phyloP scores from a whole-genome alignment of 352 stramenopile species.

The Globisporangium carolinianum region DNA sequence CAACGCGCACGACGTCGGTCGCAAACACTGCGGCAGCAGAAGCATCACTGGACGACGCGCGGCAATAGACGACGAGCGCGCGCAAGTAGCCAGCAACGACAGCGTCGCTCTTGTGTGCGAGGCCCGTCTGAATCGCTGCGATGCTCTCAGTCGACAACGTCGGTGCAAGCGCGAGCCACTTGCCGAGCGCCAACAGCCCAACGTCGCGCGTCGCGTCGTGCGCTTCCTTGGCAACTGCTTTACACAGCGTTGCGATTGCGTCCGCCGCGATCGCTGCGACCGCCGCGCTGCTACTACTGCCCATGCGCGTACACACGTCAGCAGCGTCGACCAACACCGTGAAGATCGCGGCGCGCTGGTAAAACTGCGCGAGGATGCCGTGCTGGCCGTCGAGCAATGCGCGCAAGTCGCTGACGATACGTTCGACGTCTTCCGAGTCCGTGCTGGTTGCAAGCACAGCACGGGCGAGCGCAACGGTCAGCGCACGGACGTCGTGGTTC shows the following conservation, averaged over 20 bases:
- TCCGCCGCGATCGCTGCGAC: conserved; percentile 36
- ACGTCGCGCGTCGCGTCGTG: conserved; percentile 76
- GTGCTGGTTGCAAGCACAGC: conserved; percentile 46
- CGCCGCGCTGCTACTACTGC: conserved; percentile 19
- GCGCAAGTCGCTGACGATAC: conserved; percentile 47
- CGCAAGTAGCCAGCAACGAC: conserved; percentile 64
- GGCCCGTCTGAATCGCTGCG: conserved; percentile 34
- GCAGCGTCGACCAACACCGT: conserved; percentile 55
- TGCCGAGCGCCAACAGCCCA: conserved; percentile 61
- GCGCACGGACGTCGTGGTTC: conserved; percentile 71
- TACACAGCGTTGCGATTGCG: conserved; percentile 50
- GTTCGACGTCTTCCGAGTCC: conserved; percentile 40
- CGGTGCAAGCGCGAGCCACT: conserved; percentile 59
- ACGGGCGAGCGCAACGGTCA: conserved; percentile 39
- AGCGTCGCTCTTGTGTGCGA: conserved; percentile 70
- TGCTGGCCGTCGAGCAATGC: conserved; percentile 74
- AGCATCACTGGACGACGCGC: conserved; percentile 12
- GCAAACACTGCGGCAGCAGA: conserved; percentile 16
- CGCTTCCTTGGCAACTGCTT: conserved; percentile 75
- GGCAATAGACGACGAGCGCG: conserved; percentile 41
- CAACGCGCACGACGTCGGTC: conserved; percentile 46
- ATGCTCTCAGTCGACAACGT: conserved; percentile 36
- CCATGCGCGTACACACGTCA: conserved; percentile 16
- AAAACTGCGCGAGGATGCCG: conserved; percentile 84
- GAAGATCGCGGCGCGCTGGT: conserved; percentile 72